These are phyloP conservation scores for Ophiosphaerella narmari DNA, from an alignment of 2,329 filamentous ascomycete genomes.

Conservation along the genomic window DNA sequence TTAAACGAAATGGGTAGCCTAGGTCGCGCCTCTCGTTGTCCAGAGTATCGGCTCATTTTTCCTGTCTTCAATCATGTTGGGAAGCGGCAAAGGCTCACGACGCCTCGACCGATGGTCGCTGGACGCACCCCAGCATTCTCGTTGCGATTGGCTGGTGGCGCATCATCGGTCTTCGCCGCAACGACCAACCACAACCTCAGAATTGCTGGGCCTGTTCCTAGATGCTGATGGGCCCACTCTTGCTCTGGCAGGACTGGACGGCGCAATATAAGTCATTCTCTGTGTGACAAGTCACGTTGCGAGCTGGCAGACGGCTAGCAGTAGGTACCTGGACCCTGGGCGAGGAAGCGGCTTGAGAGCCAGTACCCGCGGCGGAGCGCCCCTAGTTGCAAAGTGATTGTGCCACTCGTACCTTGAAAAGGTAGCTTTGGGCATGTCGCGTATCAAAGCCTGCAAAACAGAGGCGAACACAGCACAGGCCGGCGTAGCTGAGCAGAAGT, in stretches of 20 bases:
- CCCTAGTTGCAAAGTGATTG: constrained; percentile 25
- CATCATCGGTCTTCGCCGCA: constrained; percentile 14
- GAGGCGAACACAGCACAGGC: constrained; percentile 30
- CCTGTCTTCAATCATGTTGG: constrained; percentile 30
- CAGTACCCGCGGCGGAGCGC: constrained; percentile 33
- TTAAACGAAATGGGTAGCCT: constrained; percentile 12
- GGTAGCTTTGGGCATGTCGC: constrained; percentile 18
- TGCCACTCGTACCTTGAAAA: constrained; percentile 31
- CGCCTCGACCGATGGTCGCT: constrained; percentile 12
- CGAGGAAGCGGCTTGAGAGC: constrained; percentile 29
- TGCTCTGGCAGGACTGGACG: constrained; percentile 20
- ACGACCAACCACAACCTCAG: constrained; percentile 32
- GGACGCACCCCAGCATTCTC: constrained; percentile 24
- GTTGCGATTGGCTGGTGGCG: constrained; percentile 27
- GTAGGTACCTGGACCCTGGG: constrained; percentile 29
- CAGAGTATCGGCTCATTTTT: constrained; percentile 31
- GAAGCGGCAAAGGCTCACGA: constrained; percentile 21
- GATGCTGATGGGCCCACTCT: constrained; percentile 25
- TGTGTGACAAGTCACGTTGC: constrained; percentile 34
- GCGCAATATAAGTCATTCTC: constrained; percentile 16
- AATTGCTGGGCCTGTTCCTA: constrained; percentile 26
- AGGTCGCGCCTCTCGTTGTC: constrained; percentile 17
- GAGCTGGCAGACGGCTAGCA: constrained; percentile 20
- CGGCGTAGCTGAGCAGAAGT: constrained; percentile 29
- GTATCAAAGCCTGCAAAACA: constrained; percentile 24